Base-by-base conservation (phyloP, 1,139 yeast genomes). In the Lodderomyces parapsilosis region DNA sequence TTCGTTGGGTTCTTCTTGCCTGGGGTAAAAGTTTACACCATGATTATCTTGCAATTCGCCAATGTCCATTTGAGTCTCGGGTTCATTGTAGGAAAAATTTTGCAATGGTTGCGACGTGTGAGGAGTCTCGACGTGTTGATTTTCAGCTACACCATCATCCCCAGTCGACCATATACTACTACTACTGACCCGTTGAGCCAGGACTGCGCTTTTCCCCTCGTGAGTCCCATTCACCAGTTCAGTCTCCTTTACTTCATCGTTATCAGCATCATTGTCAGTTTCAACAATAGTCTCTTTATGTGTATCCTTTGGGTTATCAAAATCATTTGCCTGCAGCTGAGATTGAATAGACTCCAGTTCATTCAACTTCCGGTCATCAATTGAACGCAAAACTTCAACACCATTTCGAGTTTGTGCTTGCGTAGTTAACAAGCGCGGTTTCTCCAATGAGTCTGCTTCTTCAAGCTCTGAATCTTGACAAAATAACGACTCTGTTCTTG, bases 11-110 rank as follows among this genome's bases (percentile, higher is more conserved):
- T 40, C 48, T 17, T 40, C 31, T 18, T 28, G 14, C 8, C 44
- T 47, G 4, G 54, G 53, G 40, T 43, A 45, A 38, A 49, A 52
- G 28, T 52, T 52, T 24, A 43, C 43, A 1, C 54, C 55, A 37
- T 52, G 51, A 24, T 50, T 43, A 38, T 49, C 52, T 36, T 40
- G 15, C 42, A n/a, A 15, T 15, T 30, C 19, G n/a, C 33, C 13
- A 14, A 13, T 23, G 19, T 34, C 27, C 6, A 28, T 22, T 34
- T 23, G 27, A 10, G 18, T 34, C 4, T 34, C 36, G 10, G 37
- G 31, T 18, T 22, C 38, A n/a, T 40, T 40, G 14, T 32, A 25
- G 24, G 24, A n/a, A 18, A 27, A 27, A 6, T 19, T 20, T 10
- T 25, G 18, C 19, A 37, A 18, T 10, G 22, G 14, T 11, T 28